Evolutionary conservation across 169 alveolate species (phyloP), one percentile per base, ranked within the genome.

Genomic region (Plasmodium vinckei): DNA sequence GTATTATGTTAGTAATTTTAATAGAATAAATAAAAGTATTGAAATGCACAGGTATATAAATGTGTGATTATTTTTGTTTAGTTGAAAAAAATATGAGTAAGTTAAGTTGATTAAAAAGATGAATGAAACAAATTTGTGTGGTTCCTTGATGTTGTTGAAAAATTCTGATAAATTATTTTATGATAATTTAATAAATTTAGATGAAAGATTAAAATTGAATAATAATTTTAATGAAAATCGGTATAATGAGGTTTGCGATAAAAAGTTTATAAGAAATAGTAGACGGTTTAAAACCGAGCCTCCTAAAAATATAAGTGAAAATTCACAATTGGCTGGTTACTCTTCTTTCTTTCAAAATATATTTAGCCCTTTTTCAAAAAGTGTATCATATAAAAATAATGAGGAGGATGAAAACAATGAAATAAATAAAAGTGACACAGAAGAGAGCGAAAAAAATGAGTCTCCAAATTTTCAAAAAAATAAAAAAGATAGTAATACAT

Each of bases 261-360:
- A 79, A 15, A 79, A 23, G 5, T 79, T 51, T 49, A 7, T 70
- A 23, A 65, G 89, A 33, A 79, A 39, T 79, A 82, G 44, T 21
- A 67, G 90, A 39, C 59, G 82, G 51, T 82, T 82, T 39, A 82
- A 82, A 47, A 82, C 90, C 1, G 90, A 82, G 13, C 90, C 90
- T 5, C 72, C 90, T 6, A 65, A 82, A 42, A 42, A 6, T 10
- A 21, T 82, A 2, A 21, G 54, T 57, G 71, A 77, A 44, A 19
- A 54, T 51, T 12, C 39, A 7, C 19, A 19, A 4, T n/a, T 19
- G 0, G 7, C 51, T 15, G 53, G 21, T 67, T 67, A 65, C 44
- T 25, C 79, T 10, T 65, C 82, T 3, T 67, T 82, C 33, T 82
- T 82, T 65, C 75, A 67, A 10, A 82, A 70, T n/a, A 67, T 82